These are phyloP conservation scores for Phragmites australis DNA, from an alignment of 176 grass and related monocot genomes.

Conservation along the genomic window DNA sequence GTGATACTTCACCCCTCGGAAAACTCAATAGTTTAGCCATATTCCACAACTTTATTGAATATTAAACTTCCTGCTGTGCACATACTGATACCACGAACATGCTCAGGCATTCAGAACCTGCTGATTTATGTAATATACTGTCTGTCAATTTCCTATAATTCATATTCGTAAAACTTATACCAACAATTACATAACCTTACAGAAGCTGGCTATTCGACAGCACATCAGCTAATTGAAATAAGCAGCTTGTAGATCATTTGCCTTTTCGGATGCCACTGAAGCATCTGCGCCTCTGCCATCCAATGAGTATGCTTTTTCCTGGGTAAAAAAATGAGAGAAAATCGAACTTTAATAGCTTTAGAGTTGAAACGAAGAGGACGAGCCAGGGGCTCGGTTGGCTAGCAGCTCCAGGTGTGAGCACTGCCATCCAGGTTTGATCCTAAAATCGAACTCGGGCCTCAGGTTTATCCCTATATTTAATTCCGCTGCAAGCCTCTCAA, in stretches of 20 bases:
- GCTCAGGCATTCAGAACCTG: background rate
- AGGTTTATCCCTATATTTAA: no score
- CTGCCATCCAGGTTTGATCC: no score
- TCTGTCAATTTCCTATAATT: background rate
- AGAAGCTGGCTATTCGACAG: background rate
- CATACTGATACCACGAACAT: background rate
- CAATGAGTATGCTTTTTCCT: constrained; percentile 54
- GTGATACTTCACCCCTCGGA: no score
- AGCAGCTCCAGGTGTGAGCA: no score
- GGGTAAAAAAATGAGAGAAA: background rate
- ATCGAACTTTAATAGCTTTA: background rate
- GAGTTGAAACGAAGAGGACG: background rate
- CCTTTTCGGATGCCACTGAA: constrained; percentile 42
- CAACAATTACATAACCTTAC: background rate
- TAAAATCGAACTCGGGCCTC: no score
- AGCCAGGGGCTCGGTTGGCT: no score
- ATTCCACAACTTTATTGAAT: background rate
- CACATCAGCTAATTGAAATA: constrained; percentile 22
- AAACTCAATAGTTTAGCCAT: no score
- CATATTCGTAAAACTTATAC: background rate
- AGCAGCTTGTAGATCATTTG: constrained; percentile 44
- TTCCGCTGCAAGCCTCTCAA: no score
- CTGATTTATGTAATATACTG: constrained; percentile 17
- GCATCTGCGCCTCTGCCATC: constrained; percentile 49
- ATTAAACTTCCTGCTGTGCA: background rate